Evolutionary conservation across 1,284 basidiomycete genomes (phyloP), one percentile per base, ranked within the genome.

Genomic region (Moniliophthora roreri): DNA sequence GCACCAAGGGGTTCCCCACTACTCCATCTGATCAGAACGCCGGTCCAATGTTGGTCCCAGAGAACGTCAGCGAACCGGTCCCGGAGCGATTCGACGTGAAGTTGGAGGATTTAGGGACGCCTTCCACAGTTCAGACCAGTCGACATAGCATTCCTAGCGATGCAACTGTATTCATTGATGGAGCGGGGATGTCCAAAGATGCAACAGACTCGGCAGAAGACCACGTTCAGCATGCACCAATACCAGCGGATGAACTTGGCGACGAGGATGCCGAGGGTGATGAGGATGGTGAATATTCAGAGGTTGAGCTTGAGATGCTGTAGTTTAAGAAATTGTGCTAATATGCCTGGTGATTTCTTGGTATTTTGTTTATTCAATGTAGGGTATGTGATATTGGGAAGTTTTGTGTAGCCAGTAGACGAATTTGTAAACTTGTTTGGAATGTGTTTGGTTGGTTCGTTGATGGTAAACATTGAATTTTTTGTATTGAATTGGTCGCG

Each of bases 111-210:
- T 55, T 65, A 48, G 73, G 67, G 41, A 79, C 78, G 9, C 77
- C 78, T 4, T 60, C 68, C 42, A 74, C 71, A 10, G 26, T 46
- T n/a, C 44, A 46, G 15, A 16, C 24, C 18, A 76, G 77, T 56
- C 67, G 77, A 51, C 78, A 79, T 54, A 79, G 79, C 54, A 73
- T 74, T 53, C 78, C 78, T n/a, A 80, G 79, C 57, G 77, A 79
- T 51, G 76, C 77, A 47, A 80, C 77, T 3, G 67, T 78, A 48
- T 66, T 60, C 32, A 61, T 59, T 24, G 47, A 55, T 8, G 63
- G 63, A 32, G 40, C 15, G 8, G 32, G 55, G 8, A 11, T 44
- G 16, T 13, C 34, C 26, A 37, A 37, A 21, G 49, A 23, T 16
- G 24, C 49, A 32, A 45, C 15, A 9, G 42, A 37, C 9, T 18